Evolutionary conservation across 148 eudicot species (phyloP), one percentile per base, ranked within the genome.

Genomic region (Camellia sinensis): DNA sequence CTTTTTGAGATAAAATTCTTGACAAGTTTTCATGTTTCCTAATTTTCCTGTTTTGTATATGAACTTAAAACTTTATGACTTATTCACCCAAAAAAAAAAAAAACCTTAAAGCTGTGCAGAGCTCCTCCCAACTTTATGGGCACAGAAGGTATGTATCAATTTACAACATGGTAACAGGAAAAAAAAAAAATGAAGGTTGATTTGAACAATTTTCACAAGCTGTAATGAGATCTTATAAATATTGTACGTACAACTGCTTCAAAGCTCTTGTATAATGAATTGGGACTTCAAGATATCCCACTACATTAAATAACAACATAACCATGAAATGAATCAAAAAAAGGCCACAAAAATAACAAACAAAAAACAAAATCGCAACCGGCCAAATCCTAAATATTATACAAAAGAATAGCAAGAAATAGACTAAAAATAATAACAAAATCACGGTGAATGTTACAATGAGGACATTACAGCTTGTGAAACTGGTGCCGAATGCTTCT

Each of bases 401-500:
- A 81, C 79, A 43, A 82, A 79, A 50, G 74, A 63, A 67, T 21
- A 37, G 46, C 19, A 45, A 50, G 64, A 67, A 59, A 14, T 45
- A 46, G 13, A 1, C 57, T 43, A 52, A 61, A 70, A 67, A 52
- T 29, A 29, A 29, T 29, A 8, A 7, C 13, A 64, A 3, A 53
- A 53, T 45, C 46, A 57, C 29, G 19, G n/a, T 29, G 68, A 12
- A 1, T 64, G 73, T 45, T 75, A 48, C 44, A 54, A 71, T 18
- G 80, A 75, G 19, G 82, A 41, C 80, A 52, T 75, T 14, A 67
- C 84, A 67, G 37, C 37, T 29, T 29, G 37, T 29, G 37, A 29
- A 29, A 60, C 78, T 54, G 83, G 59, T 13, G 81, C 68, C 19
- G 91, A 86, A 67, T 84, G 83, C 79, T 91, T 91, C 82, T 84